phyloP scores from a whole-genome alignment of 768 basidiomycete genomes.

The Cystofilobasidium capitatum region DNA sequence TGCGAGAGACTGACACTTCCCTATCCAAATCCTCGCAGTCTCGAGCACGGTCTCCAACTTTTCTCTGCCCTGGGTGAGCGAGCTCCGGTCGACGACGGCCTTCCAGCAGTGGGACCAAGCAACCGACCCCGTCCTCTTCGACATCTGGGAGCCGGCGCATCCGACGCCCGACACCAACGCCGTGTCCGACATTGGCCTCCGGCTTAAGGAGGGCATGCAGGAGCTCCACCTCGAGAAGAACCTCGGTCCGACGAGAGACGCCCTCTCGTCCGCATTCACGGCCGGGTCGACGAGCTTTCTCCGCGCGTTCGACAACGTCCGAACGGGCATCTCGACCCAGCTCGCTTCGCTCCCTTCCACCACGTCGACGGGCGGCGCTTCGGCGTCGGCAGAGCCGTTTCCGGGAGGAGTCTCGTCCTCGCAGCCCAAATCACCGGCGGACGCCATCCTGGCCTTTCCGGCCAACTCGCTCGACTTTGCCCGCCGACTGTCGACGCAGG shows the following conservation, averaged over 20 bases:
- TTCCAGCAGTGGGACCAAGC: slow-evolving; percentile 80
- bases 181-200: slow-evolving; percentile 81
- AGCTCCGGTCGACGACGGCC: slow-evolving; percentile 78
- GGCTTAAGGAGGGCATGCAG: slow-evolving; percentile 85
- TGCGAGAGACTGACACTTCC: neutral
- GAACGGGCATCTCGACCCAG: slow-evolving; percentile 43
- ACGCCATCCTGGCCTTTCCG: neutral
- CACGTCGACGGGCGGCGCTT: neutral
- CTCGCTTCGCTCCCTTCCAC: slow-evolving; percentile 19
- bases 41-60: slow-evolving; percentile 64
- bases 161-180: slow-evolving; percentile 71
- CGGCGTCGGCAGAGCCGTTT: neutral
- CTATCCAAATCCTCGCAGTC: neutral
- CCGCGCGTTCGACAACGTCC: slow-evolving; percentile 81
- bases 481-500: neutral
- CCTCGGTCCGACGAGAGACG: slow-evolving; percentile 85
- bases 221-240: slow-evolving; percentile 88
- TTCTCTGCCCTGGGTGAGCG: slow-evolving; percentile 74
- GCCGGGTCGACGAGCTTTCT: slow-evolving; percentile 70
- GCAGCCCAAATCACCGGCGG: neutral
- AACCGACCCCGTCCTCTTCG: slow-evolving; percentile 86
- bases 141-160: slow-evolving; percentile 71
- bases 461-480: neutral
- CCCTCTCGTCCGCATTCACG: slow-evolving; percentile 63
- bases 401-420: neutral